These are phyloP conservation scores for Fragaria nilgerrensis DNA, from an alignment of 306 rosid genomes.

Conservation along the genomic window DNA sequence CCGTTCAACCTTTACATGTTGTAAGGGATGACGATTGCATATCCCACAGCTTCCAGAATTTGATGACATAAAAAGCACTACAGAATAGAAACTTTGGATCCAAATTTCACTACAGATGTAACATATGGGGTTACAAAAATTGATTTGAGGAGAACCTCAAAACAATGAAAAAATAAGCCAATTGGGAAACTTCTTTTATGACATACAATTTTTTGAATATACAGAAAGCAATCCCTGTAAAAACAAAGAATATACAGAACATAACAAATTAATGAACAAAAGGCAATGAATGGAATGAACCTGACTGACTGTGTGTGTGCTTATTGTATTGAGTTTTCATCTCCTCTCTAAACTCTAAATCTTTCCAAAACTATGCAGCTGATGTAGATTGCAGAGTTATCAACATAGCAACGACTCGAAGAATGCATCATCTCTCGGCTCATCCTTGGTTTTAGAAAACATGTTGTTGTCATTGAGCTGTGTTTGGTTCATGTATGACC, in stretches of 20 bases:
- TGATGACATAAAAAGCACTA: not conserved
- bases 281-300: constrained; percentile 53
- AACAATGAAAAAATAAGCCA: constrained; percentile 32
- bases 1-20: constrained; percentile 1
- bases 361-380: constrained; percentile 9
- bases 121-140: constrained; percentile 11
- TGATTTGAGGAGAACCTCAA: constrained; percentile 36
- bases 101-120: not conserved
- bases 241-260: constrained; percentile 26
- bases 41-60: not conserved
- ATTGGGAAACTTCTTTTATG: constrained; percentile 11
- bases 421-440: constrained; percentile 70
- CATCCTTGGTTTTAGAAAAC: constrained; percentile 66
- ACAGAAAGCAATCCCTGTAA: constrained; percentile 32
- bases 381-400: constrained; percentile 18
- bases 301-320: constrained; percentile 17
- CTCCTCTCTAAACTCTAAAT: constrained; percentile 6
- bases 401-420: constrained; percentile 67
- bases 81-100: not conserved
- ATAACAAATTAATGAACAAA: constrained; percentile 30
- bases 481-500: constrained; percentile 50
- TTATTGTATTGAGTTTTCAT: constrained; percentile 16
- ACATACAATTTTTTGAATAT: constrained; percentile 31
- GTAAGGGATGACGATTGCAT: constrained; percentile 6
- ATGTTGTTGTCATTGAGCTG: constrained; percentile 40